A percentile compares a stretch with the other conserved stretches of the same genome.
phyloP scores from a whole-genome alignment of 352 stramenopile genomes.

The Phytophthora pinifolia region DNA sequence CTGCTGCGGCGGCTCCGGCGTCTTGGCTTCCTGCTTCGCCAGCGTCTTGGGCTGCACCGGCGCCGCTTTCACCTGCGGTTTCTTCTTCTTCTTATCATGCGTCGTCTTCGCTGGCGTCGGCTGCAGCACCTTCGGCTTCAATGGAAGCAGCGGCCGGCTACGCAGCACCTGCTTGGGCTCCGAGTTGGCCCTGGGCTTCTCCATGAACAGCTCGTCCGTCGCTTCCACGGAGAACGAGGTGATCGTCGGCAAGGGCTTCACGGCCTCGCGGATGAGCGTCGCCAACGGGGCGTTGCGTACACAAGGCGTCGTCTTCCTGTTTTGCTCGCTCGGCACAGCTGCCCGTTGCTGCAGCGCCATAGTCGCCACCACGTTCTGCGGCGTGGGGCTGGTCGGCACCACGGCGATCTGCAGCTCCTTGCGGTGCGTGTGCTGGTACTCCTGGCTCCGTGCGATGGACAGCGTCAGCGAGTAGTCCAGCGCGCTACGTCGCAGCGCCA shows the following conservation, averaged over 20 bases:
- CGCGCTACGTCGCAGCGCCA: slow-evolving; percentile 42
- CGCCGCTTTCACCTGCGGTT: slow-evolving; percentile 4
- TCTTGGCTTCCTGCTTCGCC: slow-evolving; percentile 13
- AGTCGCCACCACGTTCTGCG: slow-evolving; percentile 27
- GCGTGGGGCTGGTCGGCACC: slow-evolving; percentile 18
- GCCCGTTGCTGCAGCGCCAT: slow-evolving; percentile 28
- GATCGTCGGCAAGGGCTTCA: slow-evolving; percentile 21
- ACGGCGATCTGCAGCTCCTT: slow-evolving; percentile 31
- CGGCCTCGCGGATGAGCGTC: slow-evolving; percentile 18
- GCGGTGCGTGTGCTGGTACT: slow-evolving; percentile 6
- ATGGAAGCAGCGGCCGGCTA: slow-evolving; percentile 18
- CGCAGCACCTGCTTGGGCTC: slow-evolving; percentile 32
- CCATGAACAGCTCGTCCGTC: slow-evolving; percentile 14
- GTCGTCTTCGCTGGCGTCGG: neutral
- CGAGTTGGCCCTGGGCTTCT: slow-evolving; percentile 32
- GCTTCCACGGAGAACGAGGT: slow-evolving; percentile 6
- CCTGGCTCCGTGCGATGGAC: slow-evolving; percentile 48
- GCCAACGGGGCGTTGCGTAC: slow-evolving; percentile 11
- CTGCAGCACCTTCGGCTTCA: slow-evolving; percentile 26
- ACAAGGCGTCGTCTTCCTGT: slow-evolving; percentile 8
- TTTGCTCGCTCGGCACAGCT: slow-evolving; percentile 12
- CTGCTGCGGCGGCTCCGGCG: slow-evolving; percentile 1
- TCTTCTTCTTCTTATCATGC: slow-evolving; percentile 17
- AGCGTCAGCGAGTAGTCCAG: slow-evolving; percentile 62
- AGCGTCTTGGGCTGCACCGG: slow-evolving; percentile 3